phyloP scores from a whole-genome alignment of 2,329 filamentous ascomycete species.

The Colletotrichum sp. region DNA sequence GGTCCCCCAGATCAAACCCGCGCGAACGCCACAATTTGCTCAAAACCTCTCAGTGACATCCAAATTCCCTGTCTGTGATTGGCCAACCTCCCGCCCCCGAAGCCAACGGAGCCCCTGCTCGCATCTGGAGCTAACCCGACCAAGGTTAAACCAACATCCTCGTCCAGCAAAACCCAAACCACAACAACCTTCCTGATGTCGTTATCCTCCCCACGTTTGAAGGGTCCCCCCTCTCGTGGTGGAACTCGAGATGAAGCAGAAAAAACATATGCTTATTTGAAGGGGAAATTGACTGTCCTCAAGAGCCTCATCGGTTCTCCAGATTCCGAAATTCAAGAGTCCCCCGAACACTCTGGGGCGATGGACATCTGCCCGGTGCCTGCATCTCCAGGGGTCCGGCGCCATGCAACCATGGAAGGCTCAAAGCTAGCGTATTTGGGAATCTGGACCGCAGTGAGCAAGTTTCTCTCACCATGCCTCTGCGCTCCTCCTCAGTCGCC shows the following conservation, averaged over 20 bases:
- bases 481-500: background rate
- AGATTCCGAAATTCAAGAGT: background rate
- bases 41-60: slow-evolving; percentile 47
- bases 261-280: background rate
- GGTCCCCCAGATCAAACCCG: background rate
- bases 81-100: background rate
- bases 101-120: slow-evolving; percentile 5
- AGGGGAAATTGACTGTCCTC: background rate
- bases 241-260: background rate
- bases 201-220: background rate
- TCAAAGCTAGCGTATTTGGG: background rate
- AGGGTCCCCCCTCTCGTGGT: background rate
- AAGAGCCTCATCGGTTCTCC: background rate
- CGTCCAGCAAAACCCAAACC: background rate
- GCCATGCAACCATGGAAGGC: background rate
- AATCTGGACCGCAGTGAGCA: background rate
- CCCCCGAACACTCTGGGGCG: background rate
- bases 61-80: background rate
- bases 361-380: background rate
- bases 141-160: slow-evolving; percentile 11
- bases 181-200: background rate
- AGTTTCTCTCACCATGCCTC: background rate
- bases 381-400: background rate
- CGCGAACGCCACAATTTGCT: slow-evolving; percentile 48
- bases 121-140: slow-evolving; percentile 14